Conservation (phyloP, 257 asterid species). For the Paulownia fortunei region DNA sequence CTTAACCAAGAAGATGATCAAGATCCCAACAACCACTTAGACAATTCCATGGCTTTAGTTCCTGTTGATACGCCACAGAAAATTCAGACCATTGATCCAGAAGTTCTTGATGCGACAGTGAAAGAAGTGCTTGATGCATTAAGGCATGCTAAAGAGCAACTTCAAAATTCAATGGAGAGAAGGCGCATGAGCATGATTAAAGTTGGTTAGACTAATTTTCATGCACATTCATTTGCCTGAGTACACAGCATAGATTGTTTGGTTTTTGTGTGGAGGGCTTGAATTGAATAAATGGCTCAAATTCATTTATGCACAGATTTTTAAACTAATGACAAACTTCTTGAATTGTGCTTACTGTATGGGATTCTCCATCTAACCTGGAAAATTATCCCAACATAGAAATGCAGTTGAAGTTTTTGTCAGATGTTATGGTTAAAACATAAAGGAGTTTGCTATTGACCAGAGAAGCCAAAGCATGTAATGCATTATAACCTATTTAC, state of each 20-base stretch:
- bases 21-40: slow-evolving; percentile 26
- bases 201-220: slow-evolving; percentile 42
- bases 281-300: slow-evolving; percentile 2
- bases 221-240: background rate
- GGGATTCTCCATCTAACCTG: too few species aligned
- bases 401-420: too few species aligned
- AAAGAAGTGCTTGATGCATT: slow-evolving; percentile 61
- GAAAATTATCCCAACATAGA: too few species aligned
- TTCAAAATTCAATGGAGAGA: slow-evolving; percentile 60
- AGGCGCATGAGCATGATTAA: slow-evolving; percentile 38
- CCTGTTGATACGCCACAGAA: slow-evolving; percentile 39
- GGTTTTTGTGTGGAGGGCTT: background rate
- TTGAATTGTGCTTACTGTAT: background rate
- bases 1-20: slow-evolving; percentile 20
- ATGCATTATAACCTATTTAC: background rate
- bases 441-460: too few species aligned
- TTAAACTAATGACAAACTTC: background rate
- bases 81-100: slow-evolving; percentile 46
- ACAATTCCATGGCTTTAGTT: slow-evolving; percentile 63
- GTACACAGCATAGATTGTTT: background rate
- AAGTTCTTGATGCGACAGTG: slow-evolving; percentile 59
- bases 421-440: too few species aligned
- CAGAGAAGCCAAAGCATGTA: too few species aligned
- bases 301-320: background rate
- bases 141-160: slow-evolving; percentile 59